Conservation (phyloP, 2,329 filamentous ascomycete genomes). For the Penicillium aurantiogriseum region DNA sequence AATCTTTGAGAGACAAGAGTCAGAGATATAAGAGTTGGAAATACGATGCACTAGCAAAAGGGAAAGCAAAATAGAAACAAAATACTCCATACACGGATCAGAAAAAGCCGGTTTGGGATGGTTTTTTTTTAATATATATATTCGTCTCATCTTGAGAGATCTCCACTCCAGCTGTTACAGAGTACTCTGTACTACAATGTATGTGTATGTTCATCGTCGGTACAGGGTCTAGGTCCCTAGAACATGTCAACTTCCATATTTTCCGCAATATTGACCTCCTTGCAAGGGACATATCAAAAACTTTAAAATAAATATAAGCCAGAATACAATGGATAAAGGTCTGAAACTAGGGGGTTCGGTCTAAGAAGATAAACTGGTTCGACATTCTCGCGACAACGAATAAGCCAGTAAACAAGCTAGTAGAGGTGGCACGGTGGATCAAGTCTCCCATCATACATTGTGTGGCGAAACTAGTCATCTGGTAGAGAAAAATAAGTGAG, state of each 20-base stretch:
- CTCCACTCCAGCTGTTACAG: neutral
- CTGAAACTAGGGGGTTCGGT: constrained; percentile 10
- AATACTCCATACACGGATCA: neutral
- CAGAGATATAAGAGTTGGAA: neutral
- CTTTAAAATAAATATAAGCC: neutral
- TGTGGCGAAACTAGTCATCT: constrained; percentile 10
- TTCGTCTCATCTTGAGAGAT: neutral
- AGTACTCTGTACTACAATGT: neutral
- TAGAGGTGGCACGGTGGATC: constrained; percentile 4
- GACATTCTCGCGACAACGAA: constrained; percentile 1
- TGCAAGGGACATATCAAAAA: constrained; percentile 4
- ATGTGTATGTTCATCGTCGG: neutral
- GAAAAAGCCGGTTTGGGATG: neutral
- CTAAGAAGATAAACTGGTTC: neutral
- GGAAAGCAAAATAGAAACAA: neutral
- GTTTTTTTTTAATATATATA: neutral
- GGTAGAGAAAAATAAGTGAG: neutral
- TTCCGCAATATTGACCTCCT: neutral
- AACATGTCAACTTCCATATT: constrained; percentile 1
- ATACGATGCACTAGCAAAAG: neutral
- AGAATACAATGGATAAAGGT: neutral
- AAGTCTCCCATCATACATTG: neutral
- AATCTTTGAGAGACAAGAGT: neutral
- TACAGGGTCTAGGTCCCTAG: neutral
- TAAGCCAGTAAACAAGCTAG: neutral